A percentile compares a stretch with the other conserved stretches of the same genome.
phyloP scores from a whole-genome alignment of 352 stramenopile genomes.

The Phytophthora meadii region DNA sequence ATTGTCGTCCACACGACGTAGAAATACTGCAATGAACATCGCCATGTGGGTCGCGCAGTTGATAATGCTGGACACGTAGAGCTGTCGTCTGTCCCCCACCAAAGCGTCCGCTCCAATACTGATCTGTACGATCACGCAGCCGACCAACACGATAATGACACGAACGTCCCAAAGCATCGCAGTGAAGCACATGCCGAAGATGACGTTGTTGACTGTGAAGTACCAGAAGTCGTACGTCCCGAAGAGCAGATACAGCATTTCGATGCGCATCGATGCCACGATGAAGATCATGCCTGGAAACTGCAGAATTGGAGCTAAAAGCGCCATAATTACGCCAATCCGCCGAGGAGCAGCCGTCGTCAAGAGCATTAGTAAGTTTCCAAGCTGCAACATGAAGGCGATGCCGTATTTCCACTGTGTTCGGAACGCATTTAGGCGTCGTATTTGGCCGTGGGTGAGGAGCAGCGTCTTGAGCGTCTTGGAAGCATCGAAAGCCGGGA shows the following conservation, averaged over 20 bases:
- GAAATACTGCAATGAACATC: conserved; percentile 27
- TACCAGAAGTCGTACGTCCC: conserved; percentile 47
- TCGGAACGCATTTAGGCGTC: conserved; percentile 22
- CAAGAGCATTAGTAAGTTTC: conserved; percentile 31
- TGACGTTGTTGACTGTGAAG: conserved; percentile 38
- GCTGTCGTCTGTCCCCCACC: conserved; percentile 22
- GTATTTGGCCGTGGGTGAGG: conserved; percentile 18
- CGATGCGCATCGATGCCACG: conserved; percentile 23
- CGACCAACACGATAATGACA: conserved; percentile 23
- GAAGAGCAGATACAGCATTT: conserved; percentile 37
- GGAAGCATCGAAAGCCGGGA: conserved; percentile 30
- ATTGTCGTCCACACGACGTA: conserved; percentile 31
- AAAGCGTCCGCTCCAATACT: conserved; percentile 37
- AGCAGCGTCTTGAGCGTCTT: conserved; percentile 41
- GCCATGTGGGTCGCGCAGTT: conserved; percentile 24
- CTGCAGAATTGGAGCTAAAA: conserved; percentile 31
- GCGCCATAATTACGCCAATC: conserved; percentile 17
- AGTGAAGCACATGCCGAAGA: conserved; percentile 30
- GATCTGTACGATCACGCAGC: conserved; percentile 35
- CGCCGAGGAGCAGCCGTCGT: conserved; percentile 10
- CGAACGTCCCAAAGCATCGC: conserved; percentile 30
- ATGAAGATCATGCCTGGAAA: conserved; percentile 36
- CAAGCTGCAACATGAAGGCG: conserved; percentile 22
- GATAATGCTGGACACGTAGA: conserved; percentile 28
- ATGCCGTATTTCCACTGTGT: conserved; percentile 15